phyloP scores from a whole-genome alignment of 2,329 filamentous ascomycete genomes.

The Epichloe glyceriae region DNA sequence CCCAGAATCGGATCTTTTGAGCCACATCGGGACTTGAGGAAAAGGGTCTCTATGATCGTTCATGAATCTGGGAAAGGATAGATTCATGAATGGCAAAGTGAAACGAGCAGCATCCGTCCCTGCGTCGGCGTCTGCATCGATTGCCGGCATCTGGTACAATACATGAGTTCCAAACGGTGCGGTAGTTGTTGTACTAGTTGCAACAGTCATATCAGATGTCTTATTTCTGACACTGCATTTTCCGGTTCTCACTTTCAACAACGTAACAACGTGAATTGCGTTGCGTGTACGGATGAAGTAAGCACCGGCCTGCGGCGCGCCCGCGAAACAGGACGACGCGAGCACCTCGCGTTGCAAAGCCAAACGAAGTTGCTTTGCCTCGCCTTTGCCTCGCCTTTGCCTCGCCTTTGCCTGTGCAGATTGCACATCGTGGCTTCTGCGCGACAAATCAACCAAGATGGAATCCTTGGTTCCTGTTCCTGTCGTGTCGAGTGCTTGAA shows the following conservation, averaged over 20 bases:
- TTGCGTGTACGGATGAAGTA: no score
- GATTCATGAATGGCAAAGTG: neutral
- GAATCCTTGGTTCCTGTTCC: no score
- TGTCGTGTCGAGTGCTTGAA: neutral
- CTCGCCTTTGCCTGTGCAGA: neutral
- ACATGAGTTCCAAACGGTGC: neutral
- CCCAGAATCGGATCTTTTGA: neutral
- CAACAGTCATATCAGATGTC: neutral
- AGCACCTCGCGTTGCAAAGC: neutral
- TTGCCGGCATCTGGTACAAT: neutral
- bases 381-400: no score
- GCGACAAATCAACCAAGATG: neutral
- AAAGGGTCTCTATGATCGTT: no score
- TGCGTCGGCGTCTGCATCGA: neutral
- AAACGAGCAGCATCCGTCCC: neutral
- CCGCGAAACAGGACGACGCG: neutral
- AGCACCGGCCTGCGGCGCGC: no score
- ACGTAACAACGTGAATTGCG: no score
- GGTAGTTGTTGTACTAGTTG: neutral
- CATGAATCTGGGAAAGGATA: no score
- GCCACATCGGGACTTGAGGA: neutral
- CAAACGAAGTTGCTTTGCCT: neutral
- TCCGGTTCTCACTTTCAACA: neutral
- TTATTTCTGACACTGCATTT: neutral
- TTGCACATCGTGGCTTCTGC: neutral